Conservation (phyloP, 2,329 filamentous ascomycete genomes). For the Neofusicoccum parvum region DNA sequence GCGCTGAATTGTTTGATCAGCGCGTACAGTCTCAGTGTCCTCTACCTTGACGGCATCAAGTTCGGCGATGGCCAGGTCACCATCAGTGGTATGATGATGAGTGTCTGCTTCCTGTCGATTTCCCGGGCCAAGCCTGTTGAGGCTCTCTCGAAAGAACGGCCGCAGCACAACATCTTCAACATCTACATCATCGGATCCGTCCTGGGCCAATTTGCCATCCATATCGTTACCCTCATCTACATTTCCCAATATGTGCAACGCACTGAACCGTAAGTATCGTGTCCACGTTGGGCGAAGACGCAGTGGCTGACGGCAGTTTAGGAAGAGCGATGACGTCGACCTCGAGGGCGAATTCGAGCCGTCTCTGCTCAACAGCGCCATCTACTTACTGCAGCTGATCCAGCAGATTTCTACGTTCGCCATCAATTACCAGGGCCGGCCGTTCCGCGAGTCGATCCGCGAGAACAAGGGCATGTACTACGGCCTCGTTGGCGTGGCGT, state of each 20-base stretch:
- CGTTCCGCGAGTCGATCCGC: slow-evolving; percentile 92
- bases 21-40: slow-evolving; percentile 92
- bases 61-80: slow-evolving; percentile 98
- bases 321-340: slow-evolving; percentile 68
- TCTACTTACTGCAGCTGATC: slow-evolving; percentile 96
- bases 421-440: slow-evolving; percentile 98
- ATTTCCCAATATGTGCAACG: slow-evolving; percentile 85
- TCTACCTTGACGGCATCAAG: slow-evolving; percentile 98
- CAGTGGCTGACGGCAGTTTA: slow-evolving; percentile 35
- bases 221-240: slow-evolving; percentile 92
- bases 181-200: slow-evolving; percentile 98
- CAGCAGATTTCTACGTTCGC: slow-evolving; percentile 99
- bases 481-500: slow-evolving; percentile 87
- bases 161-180: slow-evolving; percentile 99
- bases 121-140: slow-evolving; percentile 97
- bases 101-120: slow-evolving; percentile 97
- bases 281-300: slow-evolving; percentile 49
- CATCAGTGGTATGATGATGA: slow-evolving; percentile 99
- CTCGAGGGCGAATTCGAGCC: slow-evolving; percentile 94
- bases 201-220: slow-evolving; percentile 93
- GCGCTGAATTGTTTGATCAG: slow-evolving; percentile 97
- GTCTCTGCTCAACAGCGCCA: slow-evolving; percentile 91
- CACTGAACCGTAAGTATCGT: slow-evolving; percentile 73
- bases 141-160: slow-evolving; percentile 91
- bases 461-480: slow-evolving; percentile 99